Percentiles rank a stretch among this genome's conserved stretches.
phyloP scores from a whole-genome alignment of 1,284 basidiomycete genomes.

The Phenoliferia sp. region DNA sequence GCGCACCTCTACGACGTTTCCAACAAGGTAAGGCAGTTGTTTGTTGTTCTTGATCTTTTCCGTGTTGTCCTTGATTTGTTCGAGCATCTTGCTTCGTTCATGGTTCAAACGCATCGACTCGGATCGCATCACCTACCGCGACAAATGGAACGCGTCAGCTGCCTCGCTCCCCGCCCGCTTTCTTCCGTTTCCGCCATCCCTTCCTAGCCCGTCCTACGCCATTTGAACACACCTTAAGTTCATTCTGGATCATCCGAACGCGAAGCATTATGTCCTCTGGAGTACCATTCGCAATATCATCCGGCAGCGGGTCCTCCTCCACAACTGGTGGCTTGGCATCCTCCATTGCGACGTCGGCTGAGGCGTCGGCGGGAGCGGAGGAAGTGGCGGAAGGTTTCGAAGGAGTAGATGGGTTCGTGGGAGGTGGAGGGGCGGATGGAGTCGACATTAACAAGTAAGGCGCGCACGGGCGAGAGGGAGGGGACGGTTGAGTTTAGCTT shows the following conservation, averaged over 20 bases:
- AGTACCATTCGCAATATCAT: constrained; percentile 64
- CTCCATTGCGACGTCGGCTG: constrained; percentile 18
- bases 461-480: too few relatives aligned
- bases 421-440: constrained; percentile 11
- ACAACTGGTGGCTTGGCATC: constrained; percentile 9
- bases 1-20: constrained; percentile 86
- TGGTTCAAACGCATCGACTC: constrained; percentile 88
- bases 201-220: not conserved
- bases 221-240: constrained; percentile 65
- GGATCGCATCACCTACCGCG: constrained; percentile 78
- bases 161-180: not conserved
- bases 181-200: not conserved
- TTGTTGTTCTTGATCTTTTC: constrained; percentile 99
- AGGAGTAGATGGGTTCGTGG: constrained; percentile 4
- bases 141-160: not conserved
- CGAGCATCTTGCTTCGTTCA: constrained; percentile 92
- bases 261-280: constrained; percentile 82
- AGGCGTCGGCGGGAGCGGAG: not conserved
- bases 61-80: constrained; percentile 95
- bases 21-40: constrained; percentile 94
- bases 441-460: too few relatives aligned
- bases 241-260: constrained; percentile 78
- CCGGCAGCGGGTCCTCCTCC: constrained; percentile 50
- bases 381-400: not conserved
- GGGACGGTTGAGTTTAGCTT: too few relatives aligned